Evolutionary conservation across 2,329 filamentous ascomycete genomes (phyloP), one percentile per base, ranked within the genome.

Genomic region (Sporothrix protearum): DNA sequence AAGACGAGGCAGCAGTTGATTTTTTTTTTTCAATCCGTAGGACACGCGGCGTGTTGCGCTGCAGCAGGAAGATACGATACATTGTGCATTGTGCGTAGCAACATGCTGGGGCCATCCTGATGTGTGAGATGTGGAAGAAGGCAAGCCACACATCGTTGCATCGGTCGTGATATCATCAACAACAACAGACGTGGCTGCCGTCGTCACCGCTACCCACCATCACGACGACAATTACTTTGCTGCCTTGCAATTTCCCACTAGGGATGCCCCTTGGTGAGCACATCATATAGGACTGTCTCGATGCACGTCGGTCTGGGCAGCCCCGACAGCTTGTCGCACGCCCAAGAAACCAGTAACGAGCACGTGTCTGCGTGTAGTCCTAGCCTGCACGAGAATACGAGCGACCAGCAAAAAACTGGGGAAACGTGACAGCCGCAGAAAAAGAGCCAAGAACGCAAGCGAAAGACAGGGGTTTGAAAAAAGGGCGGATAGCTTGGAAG

Each of bases 191-290:
- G 55, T 12, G 22, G 39, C 36, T 25, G 59, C 59, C 39, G 22
- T 45, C 59, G 59, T 64, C 59, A 64, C 33, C n/a, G 22, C 36
- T 28, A 12, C 59, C 59, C 59, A 28, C 59, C 59, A 64, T 64
- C 36, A 64, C 36, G 36, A 36, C 36, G 36, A 28, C n/a, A 16
- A 16, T 16, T 28, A 6, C 22, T 64, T 64, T 42, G 59, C 19
- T 64, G 59, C 59, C 59, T 64, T 64, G 59, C 42, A 6, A 2
- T n/a, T 39, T 63, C 57, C 57, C 57, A 63, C 57, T 63, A 14
- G 57, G 57, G 33, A 8, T 19, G 28, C 28, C 42, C 14, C 12
- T 2, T 19, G 16, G 19, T n/a, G 53, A 33, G 53, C 53, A 57
- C 36, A 42, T 25, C 59, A 28, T 64, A 12, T n/a, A 6, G 7